These are phyloP conservation scores for Cutaneotrichosporon cavernicola DNA, from an alignment of 1,284 basidiomycete species.

Conservation along the genomic window DNA sequence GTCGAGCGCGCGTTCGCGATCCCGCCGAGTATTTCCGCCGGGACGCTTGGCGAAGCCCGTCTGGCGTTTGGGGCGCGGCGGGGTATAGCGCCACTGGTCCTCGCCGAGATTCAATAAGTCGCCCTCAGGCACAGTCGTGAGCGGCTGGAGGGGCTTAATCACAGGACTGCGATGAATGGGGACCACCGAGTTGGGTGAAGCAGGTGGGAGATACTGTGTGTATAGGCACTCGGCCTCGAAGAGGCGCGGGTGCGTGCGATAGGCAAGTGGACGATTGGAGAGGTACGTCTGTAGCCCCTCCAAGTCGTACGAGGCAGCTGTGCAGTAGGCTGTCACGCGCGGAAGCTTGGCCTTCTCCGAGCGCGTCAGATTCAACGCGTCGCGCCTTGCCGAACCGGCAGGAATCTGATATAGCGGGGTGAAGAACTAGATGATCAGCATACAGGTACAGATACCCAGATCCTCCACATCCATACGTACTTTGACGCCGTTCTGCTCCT, in stretches of 20 bases:
- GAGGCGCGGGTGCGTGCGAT: slow-evolving; percentile 75
- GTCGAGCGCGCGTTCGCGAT: slow-evolving; percentile 2
- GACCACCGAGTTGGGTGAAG: slow-evolving; percentile 20
- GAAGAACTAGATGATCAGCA: slow-evolving; percentile 63
- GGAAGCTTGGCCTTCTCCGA: slow-evolving; percentile 90
- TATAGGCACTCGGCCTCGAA: slow-evolving; percentile 53
- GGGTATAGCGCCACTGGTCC: slow-evolving; percentile 1
- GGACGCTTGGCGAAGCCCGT: slow-evolving; percentile 49
- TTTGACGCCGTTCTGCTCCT: slow-evolving; percentile 61
- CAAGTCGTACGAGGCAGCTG: slow-evolving; percentile 85
- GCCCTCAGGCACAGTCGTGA: slow-evolving; percentile 40
- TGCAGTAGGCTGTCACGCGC: slow-evolving; percentile 93
- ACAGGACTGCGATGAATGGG: slow-evolving; percentile 6
- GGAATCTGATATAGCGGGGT: slow-evolving; percentile 89
- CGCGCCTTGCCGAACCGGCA: slow-evolving; percentile 85
- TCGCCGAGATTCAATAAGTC: slow-evolving; percentile 47
- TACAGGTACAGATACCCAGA: not conserved
- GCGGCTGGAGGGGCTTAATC: slow-evolving; percentile 11
- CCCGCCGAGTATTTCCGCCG: slow-evolving; percentile 55
- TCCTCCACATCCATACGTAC: slow-evolving; percentile 52
- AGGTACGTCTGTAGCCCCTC: slow-evolving; percentile 84
- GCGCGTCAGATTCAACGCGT: slow-evolving; percentile 85
- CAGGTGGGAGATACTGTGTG: slow-evolving; percentile 51
- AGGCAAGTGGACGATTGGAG: slow-evolving; percentile 72
- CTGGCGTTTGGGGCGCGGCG: slow-evolving; percentile 29